phyloP scores from a whole-genome alignment of 352 stramenopile species.

The Proteromonas lacertae region DNA sequence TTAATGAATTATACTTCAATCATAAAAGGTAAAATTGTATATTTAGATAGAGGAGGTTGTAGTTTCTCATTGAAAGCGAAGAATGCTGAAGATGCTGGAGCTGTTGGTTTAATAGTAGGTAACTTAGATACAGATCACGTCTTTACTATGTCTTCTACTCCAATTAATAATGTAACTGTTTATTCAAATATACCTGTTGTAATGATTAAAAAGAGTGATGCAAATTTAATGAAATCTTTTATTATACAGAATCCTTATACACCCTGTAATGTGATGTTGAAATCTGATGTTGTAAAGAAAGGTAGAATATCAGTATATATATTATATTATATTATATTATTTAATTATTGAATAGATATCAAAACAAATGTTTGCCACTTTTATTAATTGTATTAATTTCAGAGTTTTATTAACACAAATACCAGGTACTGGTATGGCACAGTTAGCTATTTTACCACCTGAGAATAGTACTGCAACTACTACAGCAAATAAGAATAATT shows the following conservation, averaged over 20 bases:
- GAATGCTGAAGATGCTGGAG: conserved; percentile 20
- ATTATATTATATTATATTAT: conserved; percentile 58
- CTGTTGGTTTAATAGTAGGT: conserved; percentile 13
- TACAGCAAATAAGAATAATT: neutral
- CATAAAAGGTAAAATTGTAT: conserved; percentile 49
- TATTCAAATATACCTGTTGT: conserved; percentile 23
- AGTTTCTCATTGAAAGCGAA: conserved; percentile 31
- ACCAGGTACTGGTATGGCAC: conserved; percentile 33
- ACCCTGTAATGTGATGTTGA: conserved; percentile 66
- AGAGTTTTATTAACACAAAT: conserved; percentile 32
- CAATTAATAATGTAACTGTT: conserved; percentile 38
- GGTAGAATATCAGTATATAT: conserved; percentile 51
- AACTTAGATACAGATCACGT: neutral
- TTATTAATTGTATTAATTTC: conserved; percentile 76
- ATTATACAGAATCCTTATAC: conserved; percentile 65
- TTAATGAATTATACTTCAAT: conserved; percentile 68
- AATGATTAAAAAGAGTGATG: conserved; percentile 17
- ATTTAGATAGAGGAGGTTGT: conserved; percentile 26
- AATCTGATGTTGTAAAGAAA: conserved; percentile 69
- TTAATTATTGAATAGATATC: conserved; percentile 49
- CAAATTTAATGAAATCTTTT: conserved; percentile 39
- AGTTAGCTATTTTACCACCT: conserved; percentile 14
- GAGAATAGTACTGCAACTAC: neutral
- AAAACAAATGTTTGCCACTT: conserved; percentile 47
- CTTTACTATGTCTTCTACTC: conserved; percentile 25